Evolutionary conservation across 768 basidiomycete species (phyloP).

Genomic region (Podaxis mareebaensis): DNA sequence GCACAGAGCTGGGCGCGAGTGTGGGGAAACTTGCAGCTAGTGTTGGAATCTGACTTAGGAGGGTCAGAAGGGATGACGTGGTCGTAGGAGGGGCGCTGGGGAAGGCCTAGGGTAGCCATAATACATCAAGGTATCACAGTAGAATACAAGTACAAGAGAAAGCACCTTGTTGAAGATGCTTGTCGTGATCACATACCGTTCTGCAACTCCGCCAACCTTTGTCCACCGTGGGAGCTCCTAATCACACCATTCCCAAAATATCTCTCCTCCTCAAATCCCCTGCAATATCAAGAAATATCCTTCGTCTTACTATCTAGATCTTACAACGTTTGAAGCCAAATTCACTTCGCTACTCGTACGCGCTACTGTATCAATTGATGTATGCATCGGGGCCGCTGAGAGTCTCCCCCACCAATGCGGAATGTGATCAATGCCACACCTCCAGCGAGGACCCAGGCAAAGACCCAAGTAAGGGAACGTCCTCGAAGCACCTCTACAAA

Average conservation of each 20-base stretch:
- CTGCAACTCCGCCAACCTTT: background rate
- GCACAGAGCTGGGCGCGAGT: constrained; percentile 78
- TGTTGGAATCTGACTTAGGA: background rate
- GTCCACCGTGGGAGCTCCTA: constrained; percentile 9
- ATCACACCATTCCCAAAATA: constrained; percentile 10
- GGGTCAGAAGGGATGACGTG: background rate
- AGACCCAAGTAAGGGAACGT: too few species aligned
- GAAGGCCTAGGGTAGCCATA: constrained; percentile 14
- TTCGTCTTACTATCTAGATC: background rate
- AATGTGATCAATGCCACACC: too few species aligned
- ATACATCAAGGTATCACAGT: constrained; percentile 7
- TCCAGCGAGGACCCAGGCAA: too few species aligned
- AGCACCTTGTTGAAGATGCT: constrained; percentile 1
- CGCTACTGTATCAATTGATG: too few species aligned
- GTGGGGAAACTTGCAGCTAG: constrained; percentile 64
- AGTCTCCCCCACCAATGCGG: too few species aligned
- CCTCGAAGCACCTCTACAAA: too few species aligned
- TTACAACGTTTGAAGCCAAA: too few species aligned
- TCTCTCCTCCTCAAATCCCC: background rate
- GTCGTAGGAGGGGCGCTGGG: constrained; percentile 1
- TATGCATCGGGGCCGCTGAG: too few species aligned
- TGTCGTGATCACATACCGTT: background rate
- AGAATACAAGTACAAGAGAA: constrained; percentile 6
- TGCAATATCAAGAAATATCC: background rate
- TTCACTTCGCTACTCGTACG: too few species aligned